Base-by-base conservation (phyloP, 164 flowering plant species). In the Cinnamomum chago region DNA sequence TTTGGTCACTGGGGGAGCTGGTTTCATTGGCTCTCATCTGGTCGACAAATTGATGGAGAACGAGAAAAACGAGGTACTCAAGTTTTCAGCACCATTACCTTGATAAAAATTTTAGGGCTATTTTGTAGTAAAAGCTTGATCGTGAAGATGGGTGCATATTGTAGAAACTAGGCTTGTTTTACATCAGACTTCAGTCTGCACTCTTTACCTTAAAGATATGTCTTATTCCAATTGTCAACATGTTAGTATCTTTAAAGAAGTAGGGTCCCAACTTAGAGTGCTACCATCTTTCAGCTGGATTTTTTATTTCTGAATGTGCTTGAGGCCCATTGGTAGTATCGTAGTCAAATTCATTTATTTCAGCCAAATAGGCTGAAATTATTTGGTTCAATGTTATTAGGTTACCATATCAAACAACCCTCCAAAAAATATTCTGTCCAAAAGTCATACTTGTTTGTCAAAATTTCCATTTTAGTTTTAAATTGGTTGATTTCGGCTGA, bases 1-100 rank as follows among this genome's bases (percentile, higher is more conserved):
- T 72, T 80, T 94, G 83, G 88, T 95, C 18, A 91, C 98, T 64
- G 97, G 98, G 62, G 99, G 99, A 77, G 97, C 99, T 71, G 98
- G 99, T n/a, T 94, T 94, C 82, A 94, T 94, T 62, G 98, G 98
- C 14, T 92, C 97, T 67, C 98, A 94, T 70, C 73, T 95, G 4
- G 98, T 95, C 47, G 98, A 95, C 84, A 89, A 72, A 69, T 75
- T 95, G 81, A 91, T 94, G 88, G 85, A 88, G 79, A 86, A 90
- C 79, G 94, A 90, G 52, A 88, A 88, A 80, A 90, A 90, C 76
- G 94, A 90, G 90, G 94, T 87, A 76, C 83, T 74, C 81, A 82
- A 76, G 84, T 68, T 50, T 22, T 35, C 30, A 62, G 14, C 35
- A 58, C 65, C 20, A 22, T 24, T 70, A 0, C 14, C 7, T 58